Evolutionary conservation across 139 green algal genomes (phyloP).

Genomic region (Tetradesmus obliquus): DNA sequence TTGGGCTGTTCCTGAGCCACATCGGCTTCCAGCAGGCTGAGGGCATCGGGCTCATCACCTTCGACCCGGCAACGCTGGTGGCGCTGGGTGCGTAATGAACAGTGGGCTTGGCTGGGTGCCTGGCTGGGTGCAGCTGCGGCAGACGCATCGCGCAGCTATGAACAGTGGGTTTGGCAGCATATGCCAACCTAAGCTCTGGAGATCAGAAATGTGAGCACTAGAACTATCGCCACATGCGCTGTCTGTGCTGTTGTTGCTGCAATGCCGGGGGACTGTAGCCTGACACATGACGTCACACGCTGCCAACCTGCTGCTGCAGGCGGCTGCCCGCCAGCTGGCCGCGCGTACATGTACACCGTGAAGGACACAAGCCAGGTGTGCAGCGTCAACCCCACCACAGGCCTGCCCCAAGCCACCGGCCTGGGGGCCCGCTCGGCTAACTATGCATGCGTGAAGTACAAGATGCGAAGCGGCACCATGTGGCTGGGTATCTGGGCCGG

Average conservation of each 20-base stretch:
- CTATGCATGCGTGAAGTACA: conserved; percentile 35
- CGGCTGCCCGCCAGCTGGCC: conserved; percentile 2
- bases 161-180: neutral
- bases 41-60: conserved; percentile 79
- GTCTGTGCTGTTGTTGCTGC: too few relatives aligned
- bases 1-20: conserved; percentile 84
- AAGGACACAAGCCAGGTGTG: conserved; percentile 1
- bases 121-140: neutral
- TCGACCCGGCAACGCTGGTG: conserved; percentile 74
- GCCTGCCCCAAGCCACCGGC: neutral
- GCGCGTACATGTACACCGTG: conserved; percentile 30
- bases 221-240: too few relatives aligned
- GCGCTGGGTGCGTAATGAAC: neutral
- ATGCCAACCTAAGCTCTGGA: neutral
- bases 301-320: neutral
- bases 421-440: conserved; percentile 9
- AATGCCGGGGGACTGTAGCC: too few relatives aligned
- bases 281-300: neutral
- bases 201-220: too few relatives aligned
- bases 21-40: conserved; percentile 79
- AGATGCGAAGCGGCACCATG: conserved; percentile 71
- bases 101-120: neutral
- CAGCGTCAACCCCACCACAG: conserved; percentile 14
- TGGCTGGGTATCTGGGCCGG: conserved; percentile 83
- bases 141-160: neutral